phyloP scores from a whole-genome alignment of 345 rosid genomes.

The Salix brachista region DNA sequence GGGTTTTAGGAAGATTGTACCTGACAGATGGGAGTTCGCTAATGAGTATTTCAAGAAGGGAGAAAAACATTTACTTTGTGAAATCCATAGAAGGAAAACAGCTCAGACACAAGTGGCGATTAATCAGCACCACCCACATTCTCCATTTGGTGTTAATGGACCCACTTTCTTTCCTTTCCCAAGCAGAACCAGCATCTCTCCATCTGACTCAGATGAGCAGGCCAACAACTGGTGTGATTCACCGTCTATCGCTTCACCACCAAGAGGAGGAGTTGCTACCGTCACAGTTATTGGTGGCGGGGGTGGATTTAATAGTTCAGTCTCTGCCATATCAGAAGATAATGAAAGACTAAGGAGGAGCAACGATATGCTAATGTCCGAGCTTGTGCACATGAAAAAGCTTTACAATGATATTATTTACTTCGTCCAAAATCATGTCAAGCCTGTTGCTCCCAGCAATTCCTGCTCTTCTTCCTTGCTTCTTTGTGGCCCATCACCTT shows the following conservation, averaged over 20 bases:
- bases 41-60: conserved; percentile 91
- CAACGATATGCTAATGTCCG: conserved; percentile 75
- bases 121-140: conserved; percentile 47
- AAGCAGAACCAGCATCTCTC: conserved; percentile 48
- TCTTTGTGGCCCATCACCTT: conserved; percentile 33
- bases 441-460: conserved; percentile 71
- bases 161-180: conserved; percentile 52
- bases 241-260: conserved; percentile 43
- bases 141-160: conserved; percentile 35
- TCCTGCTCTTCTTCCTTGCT: conserved; percentile 47
- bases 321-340: conserved; percentile 68
- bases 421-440: conserved; percentile 87
- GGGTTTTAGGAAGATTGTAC: conserved; percentile 98
- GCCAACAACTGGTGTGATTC: conserved; percentile 56
- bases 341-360: conserved; percentile 75
- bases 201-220: conserved; percentile 55
- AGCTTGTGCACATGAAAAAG: conserved; percentile 84
- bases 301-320: conserved; percentile 31
- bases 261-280: conserved; percentile 28
- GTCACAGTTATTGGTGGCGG: conserved; percentile 6
- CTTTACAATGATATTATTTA: conserved; percentile 86
- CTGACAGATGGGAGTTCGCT: conserved; percentile 97
- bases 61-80: conserved; percentile 86
- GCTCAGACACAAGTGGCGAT: conserved; percentile 56
- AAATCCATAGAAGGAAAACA: conserved; percentile 88